Conservation (phyloP, 2,329 filamentous ascomycete genomes). For the Trichoderma polysporum region DNA sequence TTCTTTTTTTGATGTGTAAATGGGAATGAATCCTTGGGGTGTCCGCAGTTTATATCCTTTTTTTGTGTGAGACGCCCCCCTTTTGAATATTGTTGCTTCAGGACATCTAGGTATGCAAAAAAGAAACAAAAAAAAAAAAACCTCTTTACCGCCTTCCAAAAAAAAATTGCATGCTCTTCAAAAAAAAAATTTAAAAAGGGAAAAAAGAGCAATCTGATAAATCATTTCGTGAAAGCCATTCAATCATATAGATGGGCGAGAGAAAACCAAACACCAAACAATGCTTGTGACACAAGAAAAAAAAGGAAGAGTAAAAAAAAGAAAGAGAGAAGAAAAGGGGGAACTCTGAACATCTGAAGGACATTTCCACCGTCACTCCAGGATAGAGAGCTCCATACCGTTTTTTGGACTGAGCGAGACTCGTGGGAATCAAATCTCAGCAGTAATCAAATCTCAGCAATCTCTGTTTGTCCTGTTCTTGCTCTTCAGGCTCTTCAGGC, state of each 20-base stretch:
- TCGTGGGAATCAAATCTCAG: conserved; percentile 20
- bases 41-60: neutral
- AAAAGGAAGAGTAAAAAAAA: neutral
- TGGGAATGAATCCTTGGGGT: neutral
- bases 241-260: neutral
- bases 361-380: neutral
- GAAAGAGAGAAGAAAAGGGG: neutral
- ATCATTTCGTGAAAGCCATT: conserved; percentile 17
- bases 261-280: conserved; percentile 7
- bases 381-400: conserved; percentile 3
- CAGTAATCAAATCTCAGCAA: conserved; percentile 18
- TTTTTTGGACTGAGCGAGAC: conserved; percentile 27
- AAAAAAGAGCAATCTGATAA: conserved; percentile 5
- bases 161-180: conserved; percentile 2
- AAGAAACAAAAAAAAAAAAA: neutral
- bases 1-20: conserved; percentile 1
- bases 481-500: neutral
- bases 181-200: neutral
- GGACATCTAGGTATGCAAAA: conserved; percentile 19
- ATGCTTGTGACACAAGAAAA: neutral
- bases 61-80: neutral
- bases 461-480: conserved; percentile 17
- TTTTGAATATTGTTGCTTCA: neutral
- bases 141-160: neutral
- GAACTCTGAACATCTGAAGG: neutral